A percentile compares a stretch with the other conserved stretches of the same genome.
These are phyloP conservation scores for Dactylellina parvicollis DNA, from an alignment of 2,329 filamentous ascomycete genomes.

Conservation along the genomic window DNA sequence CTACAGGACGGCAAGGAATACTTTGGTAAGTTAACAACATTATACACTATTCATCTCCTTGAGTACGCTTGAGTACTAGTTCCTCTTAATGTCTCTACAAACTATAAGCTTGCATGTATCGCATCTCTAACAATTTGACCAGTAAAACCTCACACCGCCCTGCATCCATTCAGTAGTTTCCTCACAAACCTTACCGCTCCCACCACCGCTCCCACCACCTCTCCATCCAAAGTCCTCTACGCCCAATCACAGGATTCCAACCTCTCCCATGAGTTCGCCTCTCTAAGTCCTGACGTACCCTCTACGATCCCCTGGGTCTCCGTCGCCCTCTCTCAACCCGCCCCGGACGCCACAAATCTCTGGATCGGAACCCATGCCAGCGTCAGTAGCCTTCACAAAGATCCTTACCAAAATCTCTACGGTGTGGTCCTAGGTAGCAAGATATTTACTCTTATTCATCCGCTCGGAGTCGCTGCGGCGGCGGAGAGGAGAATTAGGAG, in stretches of 20 bases:
- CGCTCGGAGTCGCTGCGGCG: slow-evolving; percentile 74
- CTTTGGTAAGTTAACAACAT: slow-evolving; percentile 55
- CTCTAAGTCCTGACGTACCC: slow-evolving; percentile 72
- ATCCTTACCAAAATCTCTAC: slow-evolving; percentile 87
- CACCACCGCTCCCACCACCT: slow-evolving; percentile 59
- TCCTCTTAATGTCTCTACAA: too few species aligned
- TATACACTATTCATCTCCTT: too few species aligned
- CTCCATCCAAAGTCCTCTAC: slow-evolving; percentile 66
- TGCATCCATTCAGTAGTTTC: slow-evolving; percentile 71
- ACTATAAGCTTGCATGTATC: too few species aligned
- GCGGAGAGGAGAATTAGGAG: slow-evolving; percentile 70
- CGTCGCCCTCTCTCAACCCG: slow-evolving; percentile 71
- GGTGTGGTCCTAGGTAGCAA: slow-evolving; percentile 78
- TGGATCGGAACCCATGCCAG: slow-evolving; percentile 81
- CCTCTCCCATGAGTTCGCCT: slow-evolving; percentile 75
- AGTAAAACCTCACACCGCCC: slow-evolving; percentile 75
- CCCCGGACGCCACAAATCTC: slow-evolving; percentile 80
- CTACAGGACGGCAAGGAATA: slow-evolving; percentile 56
- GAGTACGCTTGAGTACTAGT: too few species aligned
- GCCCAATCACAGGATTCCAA: slow-evolving; percentile 88
- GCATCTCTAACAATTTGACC: slow-evolving; percentile 59
- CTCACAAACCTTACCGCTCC: too few species aligned
- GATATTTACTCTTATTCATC: slow-evolving; percentile 78
- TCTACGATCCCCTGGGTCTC: slow-evolving; percentile 75
- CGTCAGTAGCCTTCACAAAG: slow-evolving; percentile 78